A percentile compares a stretch with the other conserved stretches of the same genome.
phyloP scores from a whole-genome alignment of 495 filamentous ascomycete genomes.

The Xylaria palmicola region DNA sequence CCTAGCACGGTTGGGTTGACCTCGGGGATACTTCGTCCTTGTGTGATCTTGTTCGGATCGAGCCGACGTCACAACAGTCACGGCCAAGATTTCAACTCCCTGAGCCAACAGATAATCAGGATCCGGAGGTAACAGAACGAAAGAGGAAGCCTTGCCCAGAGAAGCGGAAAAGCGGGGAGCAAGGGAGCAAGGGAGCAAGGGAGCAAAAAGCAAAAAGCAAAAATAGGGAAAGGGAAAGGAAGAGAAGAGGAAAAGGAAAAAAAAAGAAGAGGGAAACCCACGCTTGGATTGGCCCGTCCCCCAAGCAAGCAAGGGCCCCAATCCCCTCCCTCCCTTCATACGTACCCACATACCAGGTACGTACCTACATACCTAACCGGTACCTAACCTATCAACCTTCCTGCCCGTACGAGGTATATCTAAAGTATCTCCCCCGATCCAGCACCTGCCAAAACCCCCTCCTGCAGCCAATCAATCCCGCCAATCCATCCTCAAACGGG shows the following conservation, averaged over 20 bases:
- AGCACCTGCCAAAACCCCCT: slow-evolving; percentile 18
- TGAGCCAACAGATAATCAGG: slow-evolving; percentile 1
- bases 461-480: slow-evolving; percentile 30
- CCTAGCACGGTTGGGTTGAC: background rate
- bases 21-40: background rate
- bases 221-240: too few relatives aligned
- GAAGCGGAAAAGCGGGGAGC: background rate
- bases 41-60: background rate
- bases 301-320: background rate
- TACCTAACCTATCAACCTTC: slow-evolving; percentile 1
- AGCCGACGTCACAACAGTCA: background rate
- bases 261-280: too few relatives aligned
- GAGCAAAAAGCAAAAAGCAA: background rate
- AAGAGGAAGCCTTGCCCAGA: slow-evolving; percentile 5
- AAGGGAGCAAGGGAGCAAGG: background rate
- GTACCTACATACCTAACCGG: background rate
- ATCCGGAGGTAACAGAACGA: background rate
- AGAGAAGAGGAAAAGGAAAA: too few relatives aligned
- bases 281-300: background rate
- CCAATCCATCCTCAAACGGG: slow-evolving; percentile 30
- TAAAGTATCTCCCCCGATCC: background rate
- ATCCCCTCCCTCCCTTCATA: too few relatives aligned
- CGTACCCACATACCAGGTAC: background rate
- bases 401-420: too few relatives aligned
- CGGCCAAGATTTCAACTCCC: background rate